Conservation (phyloP, 345 rosid genomes). For the Eucalyptus brandiana region DNA sequence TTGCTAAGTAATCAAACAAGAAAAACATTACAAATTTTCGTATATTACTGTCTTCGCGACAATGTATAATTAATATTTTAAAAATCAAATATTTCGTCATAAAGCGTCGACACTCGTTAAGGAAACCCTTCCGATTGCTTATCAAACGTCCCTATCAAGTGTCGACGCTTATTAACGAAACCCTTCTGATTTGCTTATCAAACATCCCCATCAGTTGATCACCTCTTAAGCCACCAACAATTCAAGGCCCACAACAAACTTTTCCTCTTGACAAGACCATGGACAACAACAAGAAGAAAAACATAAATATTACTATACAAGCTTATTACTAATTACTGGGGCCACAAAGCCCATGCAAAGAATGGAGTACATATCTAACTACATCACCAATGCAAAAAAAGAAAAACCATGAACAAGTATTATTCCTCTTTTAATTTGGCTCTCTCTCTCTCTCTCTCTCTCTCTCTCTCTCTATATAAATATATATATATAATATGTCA, state of each 20-base stretch:
- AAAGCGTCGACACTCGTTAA: too few species aligned
- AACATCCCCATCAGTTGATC: background rate
- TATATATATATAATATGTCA: too few species aligned
- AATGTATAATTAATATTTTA: background rate
- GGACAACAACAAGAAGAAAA: background rate
- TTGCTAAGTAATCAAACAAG: background rate
- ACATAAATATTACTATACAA: background rate
- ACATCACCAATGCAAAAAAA: too few species aligned
- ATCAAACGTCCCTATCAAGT: too few species aligned
- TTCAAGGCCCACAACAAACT: background rate
- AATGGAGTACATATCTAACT: background rate
- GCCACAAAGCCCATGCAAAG: background rate
- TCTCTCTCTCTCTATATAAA: background rate
- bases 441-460: background rate
- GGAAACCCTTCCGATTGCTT: too few species aligned
- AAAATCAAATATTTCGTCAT: background rate
- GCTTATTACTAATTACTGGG: background rate
- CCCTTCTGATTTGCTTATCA: too few species aligned
- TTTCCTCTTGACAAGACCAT: background rate
- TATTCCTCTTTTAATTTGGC: background rate
- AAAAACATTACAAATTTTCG: background rate
- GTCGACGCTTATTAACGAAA: too few species aligned
- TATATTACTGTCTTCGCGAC: fast-evolving
- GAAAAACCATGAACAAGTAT: background rate
- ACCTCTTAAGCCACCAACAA: background rate